Evolutionary conservation across 805 yeast species (phyloP).

Genomic region (Yamadazyma philogaea): DNA sequence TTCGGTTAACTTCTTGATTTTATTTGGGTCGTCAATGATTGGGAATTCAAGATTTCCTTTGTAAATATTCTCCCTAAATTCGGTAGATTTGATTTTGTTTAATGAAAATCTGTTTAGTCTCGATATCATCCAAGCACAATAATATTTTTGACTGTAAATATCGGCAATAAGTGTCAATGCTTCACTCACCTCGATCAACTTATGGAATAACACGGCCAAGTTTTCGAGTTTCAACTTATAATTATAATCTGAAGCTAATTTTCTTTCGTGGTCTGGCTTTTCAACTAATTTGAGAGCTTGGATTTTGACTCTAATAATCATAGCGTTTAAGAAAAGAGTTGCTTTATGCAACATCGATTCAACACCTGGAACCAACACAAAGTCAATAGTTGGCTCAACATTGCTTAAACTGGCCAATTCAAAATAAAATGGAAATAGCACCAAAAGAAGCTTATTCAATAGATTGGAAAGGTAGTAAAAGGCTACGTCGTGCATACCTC

Average conservation of each 20-base stretch:
- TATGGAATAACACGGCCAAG: conserved; percentile 1
- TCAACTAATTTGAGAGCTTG: not conserved
- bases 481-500: conserved; percentile 25
- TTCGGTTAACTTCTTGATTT: conserved; percentile 1
- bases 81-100: not conserved
- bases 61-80: not conserved
- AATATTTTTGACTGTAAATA: conserved; percentile 9
- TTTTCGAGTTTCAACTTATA: conserved; percentile 4
- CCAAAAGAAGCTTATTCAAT: conserved; percentile 23
- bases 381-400: conserved; percentile 41
- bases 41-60: conserved; percentile 1
- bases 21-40: conserved; percentile 5
- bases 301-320: conserved; percentile 21
- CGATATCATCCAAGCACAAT: conserved; percentile 9
- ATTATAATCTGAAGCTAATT: not conserved
- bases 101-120: not conserved
- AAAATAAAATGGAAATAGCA: conserved; percentile 29
- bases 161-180: conserved; percentile 4
- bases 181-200: conserved; percentile 1
- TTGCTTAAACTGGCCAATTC: conserved; percentile 27
- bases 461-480: conserved; percentile 33
- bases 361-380: conserved; percentile 38
- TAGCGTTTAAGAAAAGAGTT: conserved; percentile 22
- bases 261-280: not conserved
- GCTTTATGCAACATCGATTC: conserved; percentile 26